These are phyloP conservation scores for Sclerotinia minor DNA, from an alignment of 2,329 filamentous ascomycete genomes.

Conservation along the genomic window DNA sequence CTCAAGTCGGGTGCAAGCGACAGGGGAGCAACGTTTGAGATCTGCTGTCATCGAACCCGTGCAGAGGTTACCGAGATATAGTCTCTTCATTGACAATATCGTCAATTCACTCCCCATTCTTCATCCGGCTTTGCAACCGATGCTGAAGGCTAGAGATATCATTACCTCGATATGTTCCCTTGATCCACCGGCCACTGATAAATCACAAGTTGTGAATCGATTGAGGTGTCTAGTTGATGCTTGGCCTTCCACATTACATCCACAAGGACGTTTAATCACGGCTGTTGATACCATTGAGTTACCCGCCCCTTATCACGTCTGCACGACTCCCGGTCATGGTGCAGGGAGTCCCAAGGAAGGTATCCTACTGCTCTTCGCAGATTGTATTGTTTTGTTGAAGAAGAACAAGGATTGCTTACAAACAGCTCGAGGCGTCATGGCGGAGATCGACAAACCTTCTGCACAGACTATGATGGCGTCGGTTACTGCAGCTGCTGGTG, in stretches of 20 bases:
- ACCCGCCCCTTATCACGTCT: constrained; percentile 63
- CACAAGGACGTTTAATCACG: constrained; percentile 75
- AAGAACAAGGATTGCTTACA: constrained; percentile 64
- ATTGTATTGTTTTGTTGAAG: constrained; percentile 74
- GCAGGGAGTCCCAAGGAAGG: constrained; percentile 52
- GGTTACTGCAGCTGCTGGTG: constrained; percentile 63
- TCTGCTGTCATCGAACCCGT: constrained; percentile 96
- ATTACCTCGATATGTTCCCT: constrained; percentile 96
- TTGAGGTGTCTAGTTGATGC: constrained; percentile 74
- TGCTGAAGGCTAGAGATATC: constrained; percentile 88
- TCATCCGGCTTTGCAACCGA: constrained; percentile 77
- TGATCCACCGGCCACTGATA: constrained; percentile 70
- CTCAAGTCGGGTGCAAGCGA: constrained; percentile 74
- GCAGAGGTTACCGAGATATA: constrained; percentile 90
- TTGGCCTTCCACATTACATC: constrained; percentile 72
- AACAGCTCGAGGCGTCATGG: constrained; percentile 74
- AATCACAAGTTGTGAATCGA: constrained; percentile 71
- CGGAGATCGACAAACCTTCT: constrained; percentile 81
- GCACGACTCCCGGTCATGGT: constrained; percentile 15
- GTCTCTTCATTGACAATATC: constrained; percentile 94
- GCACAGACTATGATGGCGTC: constrained; percentile 62
- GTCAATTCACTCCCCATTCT: constrained; percentile 79
- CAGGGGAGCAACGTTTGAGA: constrained; percentile 85
- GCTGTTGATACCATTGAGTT: constrained; percentile 80
- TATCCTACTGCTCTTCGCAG: constrained; percentile 81